phyloP scores from a whole-genome alignment of 768 basidiomycete genomes.

The Leucocoprinus birnbaumii region DNA sequence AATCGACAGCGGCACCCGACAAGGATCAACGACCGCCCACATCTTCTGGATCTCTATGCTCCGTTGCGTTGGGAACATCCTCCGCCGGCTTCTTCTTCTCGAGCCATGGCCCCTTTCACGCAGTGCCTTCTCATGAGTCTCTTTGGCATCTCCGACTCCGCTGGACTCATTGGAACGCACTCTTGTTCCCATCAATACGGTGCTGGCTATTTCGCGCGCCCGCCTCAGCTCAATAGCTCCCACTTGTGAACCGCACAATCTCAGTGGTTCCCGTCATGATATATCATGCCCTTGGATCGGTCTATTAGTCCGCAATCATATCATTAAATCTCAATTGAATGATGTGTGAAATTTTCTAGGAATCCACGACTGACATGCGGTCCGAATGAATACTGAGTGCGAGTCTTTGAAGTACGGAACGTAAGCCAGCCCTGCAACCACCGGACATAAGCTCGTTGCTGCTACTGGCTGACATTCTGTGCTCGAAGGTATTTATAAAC shows the following conservation, averaged over 20 bases:
- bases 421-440: background rate
- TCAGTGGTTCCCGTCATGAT: background rate
- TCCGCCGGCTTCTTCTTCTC: slow-evolving; percentile 4
- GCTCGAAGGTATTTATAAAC: slow-evolving; percentile 62
- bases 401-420: background rate
- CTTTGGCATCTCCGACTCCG: slow-evolving; percentile 6
- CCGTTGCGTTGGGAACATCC: slow-evolving; percentile 11
- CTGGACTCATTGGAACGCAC: background rate
- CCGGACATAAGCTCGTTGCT: slow-evolving; percentile 9
- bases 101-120: background rate
- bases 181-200: background rate
- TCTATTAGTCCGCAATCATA: too few relatives aligned
- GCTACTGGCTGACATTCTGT: slow-evolving; percentile 13
- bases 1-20: slow-evolving; percentile 8
- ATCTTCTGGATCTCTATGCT: background rate
- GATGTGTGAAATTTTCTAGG: background rate
- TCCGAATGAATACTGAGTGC: background rate
- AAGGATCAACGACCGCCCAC: slow-evolving; percentile 13
- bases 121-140: background rate
- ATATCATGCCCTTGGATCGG: too few relatives aligned
- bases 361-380: background rate
- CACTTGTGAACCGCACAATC: background rate
- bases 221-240: background rate
- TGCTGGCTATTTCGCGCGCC: background rate
- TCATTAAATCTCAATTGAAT: background rate